These are phyloP conservation scores for Alternaria dauci DNA, from an alignment of 2,329 filamentous ascomycete genomes.

Conservation along the genomic window DNA sequence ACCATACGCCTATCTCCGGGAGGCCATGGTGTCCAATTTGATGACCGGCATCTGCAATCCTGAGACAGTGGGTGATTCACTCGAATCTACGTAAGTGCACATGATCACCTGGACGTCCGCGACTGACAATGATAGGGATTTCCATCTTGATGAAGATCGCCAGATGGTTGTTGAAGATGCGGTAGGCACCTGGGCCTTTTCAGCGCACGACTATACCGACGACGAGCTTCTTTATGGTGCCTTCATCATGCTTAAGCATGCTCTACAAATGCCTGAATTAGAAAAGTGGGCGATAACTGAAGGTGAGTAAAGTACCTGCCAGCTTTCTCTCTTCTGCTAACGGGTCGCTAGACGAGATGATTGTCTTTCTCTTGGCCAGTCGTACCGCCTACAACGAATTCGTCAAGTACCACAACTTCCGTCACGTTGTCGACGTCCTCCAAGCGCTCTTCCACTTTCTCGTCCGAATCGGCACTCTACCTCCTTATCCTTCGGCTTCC, in stretches of 20 bases:
- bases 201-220: slow-evolving; percentile 86
- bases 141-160: slow-evolving; percentile 72
- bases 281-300: slow-evolving; percentile 80
- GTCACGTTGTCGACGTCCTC: slow-evolving; percentile 94
- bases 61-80: slow-evolving; percentile 68
- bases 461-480: slow-evolving; percentile 78
- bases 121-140: slow-evolving; percentile 58
- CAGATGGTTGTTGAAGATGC: slow-evolving; percentile 71
- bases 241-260: slow-evolving; percentile 89
- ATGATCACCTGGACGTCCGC: neutral
- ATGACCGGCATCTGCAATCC: slow-evolving; percentile 88
- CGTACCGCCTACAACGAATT: slow-evolving; percentile 95
- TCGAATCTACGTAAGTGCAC: slow-evolving; percentile 64
- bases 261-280: slow-evolving; percentile 80
- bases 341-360: slow-evolving; percentile 71
- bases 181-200: slow-evolving; percentile 85
- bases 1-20: slow-evolving; percentile 86
- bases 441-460: slow-evolving; percentile 94
- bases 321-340: slow-evolving; percentile 25
- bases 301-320: slow-evolving; percentile 64
- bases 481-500: slow-evolving; percentile 65
- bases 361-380: slow-evolving; percentile 85
- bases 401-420: slow-evolving; percentile 97
- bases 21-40: slow-evolving; percentile 90
- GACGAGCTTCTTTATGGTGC: slow-evolving; percentile 89